Percentiles rank a stretch among this genome's conserved stretches.
Evolutionary conservation across 2,329 filamentous ascomycete genomes (phyloP).

Genomic region (Colletotrichum nymphaeae): DNA sequence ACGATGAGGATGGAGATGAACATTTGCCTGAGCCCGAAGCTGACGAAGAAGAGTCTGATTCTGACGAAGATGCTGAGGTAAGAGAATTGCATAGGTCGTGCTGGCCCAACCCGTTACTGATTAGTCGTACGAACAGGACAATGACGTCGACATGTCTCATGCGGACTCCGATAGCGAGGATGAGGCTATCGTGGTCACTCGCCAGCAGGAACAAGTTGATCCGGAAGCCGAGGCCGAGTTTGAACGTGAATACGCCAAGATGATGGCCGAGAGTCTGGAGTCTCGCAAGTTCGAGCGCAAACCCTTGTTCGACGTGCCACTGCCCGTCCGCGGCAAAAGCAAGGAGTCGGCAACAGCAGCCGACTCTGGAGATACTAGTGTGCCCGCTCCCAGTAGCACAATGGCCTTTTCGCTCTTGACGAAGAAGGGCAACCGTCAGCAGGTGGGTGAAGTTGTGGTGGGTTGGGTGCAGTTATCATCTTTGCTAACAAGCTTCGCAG

Average conservation of each 20-base stretch:
- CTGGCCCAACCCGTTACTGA: constrained; percentile 14
- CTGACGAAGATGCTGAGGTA: constrained; percentile 22
- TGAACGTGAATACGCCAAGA: constrained; percentile 95
- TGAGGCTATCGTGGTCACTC: constrained; percentile 90
- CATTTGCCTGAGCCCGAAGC: constrained; percentile 71
- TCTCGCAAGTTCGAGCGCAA: constrained; percentile 97
- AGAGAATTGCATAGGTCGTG: constrained; percentile 30
- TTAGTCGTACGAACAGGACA: constrained; percentile 53
- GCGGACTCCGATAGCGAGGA: constrained; percentile 78
- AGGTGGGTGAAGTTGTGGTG: constrained; percentile 63
- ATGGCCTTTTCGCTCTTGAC: constrained; percentile 98
- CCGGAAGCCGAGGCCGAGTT: constrained; percentile 97
- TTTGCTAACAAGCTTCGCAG: constrained; percentile 55
- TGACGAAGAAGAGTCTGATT: constrained; percentile 61
- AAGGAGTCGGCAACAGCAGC: constrained; percentile 37
- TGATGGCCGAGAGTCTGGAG: constrained; percentile 98
- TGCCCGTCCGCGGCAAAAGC: constrained; percentile 84
- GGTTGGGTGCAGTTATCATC: no score
- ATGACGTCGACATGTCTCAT: constrained; percentile 61
- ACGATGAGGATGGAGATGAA: constrained; percentile 79
- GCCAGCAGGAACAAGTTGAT: constrained; percentile 89
- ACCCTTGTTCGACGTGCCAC: constrained; percentile 92
- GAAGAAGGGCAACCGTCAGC: constrained; percentile 94
- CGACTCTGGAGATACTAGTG: constrained; percentile 28
- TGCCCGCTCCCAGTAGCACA: constrained; percentile 56